Evolutionary conservation across 1,139 yeast genomes (phyloP).

Genomic region (Geotrichum europaeum): DNA sequence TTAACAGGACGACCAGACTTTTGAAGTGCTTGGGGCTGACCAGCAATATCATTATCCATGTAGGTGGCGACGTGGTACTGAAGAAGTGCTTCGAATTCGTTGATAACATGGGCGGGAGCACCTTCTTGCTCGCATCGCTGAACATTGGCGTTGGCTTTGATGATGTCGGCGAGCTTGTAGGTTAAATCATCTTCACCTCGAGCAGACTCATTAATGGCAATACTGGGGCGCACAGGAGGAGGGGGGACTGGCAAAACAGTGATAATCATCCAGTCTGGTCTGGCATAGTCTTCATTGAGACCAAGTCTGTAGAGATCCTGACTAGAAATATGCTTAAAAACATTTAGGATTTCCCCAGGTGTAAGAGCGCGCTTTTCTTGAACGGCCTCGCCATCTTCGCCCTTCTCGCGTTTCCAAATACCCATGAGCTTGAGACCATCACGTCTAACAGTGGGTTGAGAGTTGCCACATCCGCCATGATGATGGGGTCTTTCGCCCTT

Average conservation of each 20-base stretch:
- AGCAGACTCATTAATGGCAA: conserved; percentile 97
- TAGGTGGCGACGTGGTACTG: conserved; percentile 99
- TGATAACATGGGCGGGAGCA: conserved; percentile 96
- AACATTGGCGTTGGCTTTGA: conserved; percentile 93
- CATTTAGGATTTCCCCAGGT: conserved; percentile 84
- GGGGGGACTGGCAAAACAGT: conserved; percentile 99
- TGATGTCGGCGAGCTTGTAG: conserved; percentile 90
- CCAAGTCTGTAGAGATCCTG: conserved; percentile 82
- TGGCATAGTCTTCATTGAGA: conserved; percentile 89
- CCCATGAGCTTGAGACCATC: conserved; percentile 96
- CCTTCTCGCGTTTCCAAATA: conserved; percentile 89
- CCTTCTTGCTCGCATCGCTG: conserved; percentile 97
- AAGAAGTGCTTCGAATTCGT: conserved; percentile 89
- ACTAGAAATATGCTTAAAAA: conserved; percentile 82
- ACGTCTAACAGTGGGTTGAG: conserved; percentile 92
- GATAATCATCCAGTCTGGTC: conserved; percentile 98
- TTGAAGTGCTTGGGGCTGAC: conserved; percentile 98
- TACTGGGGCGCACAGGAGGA: conserved; percentile 97
- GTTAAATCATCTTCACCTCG: conserved; percentile 99
- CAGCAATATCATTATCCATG: conserved; percentile 99
- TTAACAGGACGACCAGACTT: conserved; percentile 98
- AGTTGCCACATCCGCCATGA: conserved; percentile 97
- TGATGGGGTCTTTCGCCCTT: conserved; percentile 39
- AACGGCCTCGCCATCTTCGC: conserved; percentile 72
- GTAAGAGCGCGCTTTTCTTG: conserved; percentile 88